Conservation (phyloP, 2,329 filamentous ascomycete genomes). For the Scedosporium aurantiacum region DNA sequence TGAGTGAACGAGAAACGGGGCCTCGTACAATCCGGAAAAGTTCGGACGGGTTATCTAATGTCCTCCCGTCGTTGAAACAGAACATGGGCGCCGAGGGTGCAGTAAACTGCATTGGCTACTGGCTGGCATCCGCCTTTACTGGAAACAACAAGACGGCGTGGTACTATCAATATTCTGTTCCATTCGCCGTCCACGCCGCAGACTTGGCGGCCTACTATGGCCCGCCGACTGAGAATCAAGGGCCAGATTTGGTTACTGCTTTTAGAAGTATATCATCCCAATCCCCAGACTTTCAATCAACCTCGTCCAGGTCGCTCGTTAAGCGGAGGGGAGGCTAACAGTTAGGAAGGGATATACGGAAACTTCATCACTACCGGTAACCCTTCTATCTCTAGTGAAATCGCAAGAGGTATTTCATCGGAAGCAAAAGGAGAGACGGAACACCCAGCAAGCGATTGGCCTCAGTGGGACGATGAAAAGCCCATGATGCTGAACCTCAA, state of each 20-base stretch:
- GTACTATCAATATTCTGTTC: conserved; percentile 38
- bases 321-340: neutral
- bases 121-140: conserved; percentile 38
- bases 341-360: conserved; percentile 24
- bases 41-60: neutral
- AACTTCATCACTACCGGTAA: conserved; percentile 32
- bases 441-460: conserved; percentile 19
- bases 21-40: neutral
- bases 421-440: conserved; percentile 13
- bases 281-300: too few species aligned
- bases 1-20: neutral
- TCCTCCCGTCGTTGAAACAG: neutral
- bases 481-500: conserved; percentile 33
- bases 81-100: conserved; percentile 44
- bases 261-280: conserved; percentile 14
- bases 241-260: neutral
- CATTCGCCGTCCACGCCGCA: conserved; percentile 25
- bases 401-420: conserved; percentile 16
- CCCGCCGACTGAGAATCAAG: conserved; percentile 1
- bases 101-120: conserved; percentile 45
- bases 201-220: conserved; percentile 24
- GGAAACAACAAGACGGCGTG: conserved; percentile 21
- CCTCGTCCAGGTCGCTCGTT: neutral
- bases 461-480: conserved; percentile 18
- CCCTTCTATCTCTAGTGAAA: conserved; percentile 24